These are phyloP conservation scores for Penicillium freii DNA, from an alignment of 2,329 filamentous ascomycete species.

Conservation along the genomic window DNA sequence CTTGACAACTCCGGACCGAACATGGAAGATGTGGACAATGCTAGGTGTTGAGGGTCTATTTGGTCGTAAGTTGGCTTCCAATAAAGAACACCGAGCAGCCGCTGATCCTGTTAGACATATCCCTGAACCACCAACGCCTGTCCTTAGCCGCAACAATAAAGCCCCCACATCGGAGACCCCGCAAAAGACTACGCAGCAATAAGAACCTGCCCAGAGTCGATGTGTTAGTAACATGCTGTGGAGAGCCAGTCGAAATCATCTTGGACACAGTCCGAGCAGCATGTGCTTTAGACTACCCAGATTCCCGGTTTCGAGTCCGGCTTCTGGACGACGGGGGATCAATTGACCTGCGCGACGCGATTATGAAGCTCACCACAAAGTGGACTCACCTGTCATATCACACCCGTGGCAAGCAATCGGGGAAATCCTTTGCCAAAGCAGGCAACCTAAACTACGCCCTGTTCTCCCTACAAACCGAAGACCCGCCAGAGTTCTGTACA, in stretches of 20 bases:
- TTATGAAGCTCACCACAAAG: constrained; percentile 40
- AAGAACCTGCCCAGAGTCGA: constrained; percentile 55
- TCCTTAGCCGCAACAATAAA: constrained; percentile 20
- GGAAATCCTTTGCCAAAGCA: constrained; percentile 36
- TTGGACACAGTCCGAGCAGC: constrained; percentile 58
- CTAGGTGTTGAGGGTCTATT: constrained; percentile 27
- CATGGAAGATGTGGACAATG: constrained; percentile 31
- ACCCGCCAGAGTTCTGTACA: constrained; percentile 32
- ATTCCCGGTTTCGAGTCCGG: constrained; percentile 53
- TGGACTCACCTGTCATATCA: constrained; percentile 56
- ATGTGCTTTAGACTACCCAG: constrained; percentile 56
- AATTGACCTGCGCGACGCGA: constrained; percentile 39
- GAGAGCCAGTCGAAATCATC: constrained; percentile 56
- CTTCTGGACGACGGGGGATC: constrained; percentile 57
- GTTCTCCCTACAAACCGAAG: constrained; percentile 22
- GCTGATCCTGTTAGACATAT: constrained; percentile 15
- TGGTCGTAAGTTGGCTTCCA: constrained; percentile 19
- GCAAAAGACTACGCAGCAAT: constrained; percentile 29
- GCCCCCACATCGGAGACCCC: constrained; percentile 4
- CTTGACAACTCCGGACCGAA: constrained; percentile 7
- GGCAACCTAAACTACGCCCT: constrained; percentile 40
- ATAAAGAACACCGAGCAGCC: neutral
- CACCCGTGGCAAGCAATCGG: constrained; percentile 47
- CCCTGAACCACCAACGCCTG: constrained; percentile 26
- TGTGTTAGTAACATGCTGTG: constrained; percentile 58